Base-by-base conservation (phyloP, 495 filamentous ascomycete genomes). In the Hypoxylon subgilvum region DNA sequence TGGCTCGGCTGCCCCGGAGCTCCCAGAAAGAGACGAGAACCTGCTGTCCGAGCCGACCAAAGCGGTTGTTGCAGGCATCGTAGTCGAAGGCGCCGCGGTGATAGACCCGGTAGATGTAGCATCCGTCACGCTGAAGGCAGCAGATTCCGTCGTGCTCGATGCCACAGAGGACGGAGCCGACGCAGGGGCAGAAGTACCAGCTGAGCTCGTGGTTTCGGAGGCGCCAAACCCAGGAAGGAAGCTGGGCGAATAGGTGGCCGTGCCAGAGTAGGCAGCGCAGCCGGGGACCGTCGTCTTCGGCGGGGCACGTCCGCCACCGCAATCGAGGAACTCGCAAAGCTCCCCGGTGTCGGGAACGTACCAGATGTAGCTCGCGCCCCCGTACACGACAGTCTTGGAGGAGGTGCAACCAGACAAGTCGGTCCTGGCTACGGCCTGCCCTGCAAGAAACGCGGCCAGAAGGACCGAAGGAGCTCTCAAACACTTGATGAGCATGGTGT, bases 291-390 rank as follows among this genome's bases (percentile, higher is more conserved):
- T 76, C 14, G 79, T 81, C 71, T 82, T 87, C 1, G 81, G 77
- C 0, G 85, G 84, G 7, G 83, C 84, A 35, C 79, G 76, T 17
- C 84, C 85, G 47, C 86, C 86, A 22, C 86, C 86, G 64, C 86
- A 88, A 76, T 86, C 84, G 52, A 83, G 74, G 36, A 80, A 67
- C 4, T 74, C 74, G 77, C 84, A 86, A 67, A 87, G 76, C 66
- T 87, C 81, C 63, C 84, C 83, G 14, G 72, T 81, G 51, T 64
- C 75, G 0, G 82, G 83, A 50, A 82, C 78, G 63, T 79, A 85
- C 67, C 66, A 70, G 70, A 79, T 72, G 34, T 77, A 56, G 56
- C 70, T 78, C 41, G 75, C 75, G 42, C 78, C 75, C 47, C 68
- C 72, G 42, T 69, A 74, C 36, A 41, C 66, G 25, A 66, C 61